Percentiles rank a stretch among this genome's conserved stretches.
These are phyloP conservation scores for Blumeria hordei DNA, from an alignment of 2,329 filamentous ascomycete species.

Conservation along the genomic window DNA sequence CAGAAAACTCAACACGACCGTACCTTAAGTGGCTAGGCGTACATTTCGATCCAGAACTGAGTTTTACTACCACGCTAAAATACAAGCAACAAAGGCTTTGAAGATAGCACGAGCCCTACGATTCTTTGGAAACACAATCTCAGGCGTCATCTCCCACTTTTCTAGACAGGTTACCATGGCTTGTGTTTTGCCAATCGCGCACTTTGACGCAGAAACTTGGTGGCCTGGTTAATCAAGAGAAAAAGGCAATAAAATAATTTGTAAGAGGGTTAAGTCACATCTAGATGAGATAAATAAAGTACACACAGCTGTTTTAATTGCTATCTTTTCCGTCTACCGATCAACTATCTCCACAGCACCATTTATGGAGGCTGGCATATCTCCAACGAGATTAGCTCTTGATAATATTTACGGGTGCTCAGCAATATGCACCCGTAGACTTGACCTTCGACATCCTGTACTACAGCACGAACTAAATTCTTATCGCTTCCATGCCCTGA, in stretches of 20 bases:
- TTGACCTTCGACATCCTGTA: not conserved
- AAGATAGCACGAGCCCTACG: not conserved
- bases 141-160: not conserved
- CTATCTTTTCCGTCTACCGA: not conserved
- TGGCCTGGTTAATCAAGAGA: not conserved
- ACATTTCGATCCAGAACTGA: not conserved
- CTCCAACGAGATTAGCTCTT: too few relatives aligned
- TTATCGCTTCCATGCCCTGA: too few relatives aligned
- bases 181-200: not conserved
- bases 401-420: too few relatives aligned
- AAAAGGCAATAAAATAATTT: not conserved
- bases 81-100: not conserved
- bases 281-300: not conserved
- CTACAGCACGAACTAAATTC: not conserved
- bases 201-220: not conserved
- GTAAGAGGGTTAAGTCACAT: not conserved
- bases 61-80: not conserved
- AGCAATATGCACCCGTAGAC: not conserved
- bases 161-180: not conserved
- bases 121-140: not conserved
- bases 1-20: not conserved
- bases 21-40: not conserved
- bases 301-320: not conserved
- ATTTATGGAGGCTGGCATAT: too few relatives aligned
- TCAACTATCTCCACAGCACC: not conserved